Base-by-base conservation (phyloP, 345 rosid species). In the Conringia planisiliqua region DNA sequence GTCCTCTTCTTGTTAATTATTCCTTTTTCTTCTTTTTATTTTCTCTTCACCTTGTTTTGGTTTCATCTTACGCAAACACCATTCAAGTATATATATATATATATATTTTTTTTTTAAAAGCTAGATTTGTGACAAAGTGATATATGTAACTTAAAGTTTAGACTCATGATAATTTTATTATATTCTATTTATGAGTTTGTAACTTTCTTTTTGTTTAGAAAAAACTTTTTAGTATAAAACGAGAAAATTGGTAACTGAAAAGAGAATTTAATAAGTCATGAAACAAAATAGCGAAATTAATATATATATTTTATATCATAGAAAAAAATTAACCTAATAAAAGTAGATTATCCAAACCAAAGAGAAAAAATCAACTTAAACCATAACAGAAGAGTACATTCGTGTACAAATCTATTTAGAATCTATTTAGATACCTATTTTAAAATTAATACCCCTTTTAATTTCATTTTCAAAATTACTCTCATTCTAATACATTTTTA, bases 1-100 rank as follows among this genome's bases (percentile, higher is more conserved):
- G 80, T 76, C 75, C 66, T 70, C 79, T 75, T 68, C 73, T 60
- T 51, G 79, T 75, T 75, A 60, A 68, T 75, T 75, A 70, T 70
- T 76, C 75, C 43, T 35, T 68, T 68, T 68, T 30, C 27, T 20
- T 17, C 1, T 16, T 50, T 61, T 52, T 32, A 7, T 16, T 52
- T 32, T 68, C 36, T 60, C 51, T 51, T 29, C 36, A 68, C 27
- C 42, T 50, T 26, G 56, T 76, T 75, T 36, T 54, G 64, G 54
- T 60, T 39, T 50, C 17, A 74, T 66, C 6, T 43, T 51, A 51
- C 16, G 29, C 66, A 42, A 10, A 14, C 35, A 43, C 46, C 26
- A 47, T 47, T 24, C 2, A 50, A n/a, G 27, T 51, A 22, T 39
- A n/a, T n/a, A n/a, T n/a, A n/a, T n/a, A n/a, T n/a, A n/a, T n/a